phyloP scores from a whole-genome alignment of 495 filamentous ascomycete genomes.

The Penicillium robsamsonii region DNA sequence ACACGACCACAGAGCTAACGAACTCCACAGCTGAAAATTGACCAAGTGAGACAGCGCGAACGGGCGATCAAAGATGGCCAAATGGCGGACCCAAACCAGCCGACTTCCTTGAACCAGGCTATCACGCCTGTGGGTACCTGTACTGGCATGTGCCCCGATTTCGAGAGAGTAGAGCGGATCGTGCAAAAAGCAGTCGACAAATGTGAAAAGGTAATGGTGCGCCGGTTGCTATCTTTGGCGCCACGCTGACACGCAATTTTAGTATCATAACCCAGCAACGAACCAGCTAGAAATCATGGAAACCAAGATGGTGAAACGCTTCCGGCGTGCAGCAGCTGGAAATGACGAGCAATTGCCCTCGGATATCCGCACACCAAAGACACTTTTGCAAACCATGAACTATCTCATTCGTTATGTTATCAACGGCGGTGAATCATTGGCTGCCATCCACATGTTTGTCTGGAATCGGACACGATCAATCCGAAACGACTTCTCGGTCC shows the following conservation, averaged over 20 bases:
- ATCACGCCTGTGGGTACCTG: conserved; percentile 87
- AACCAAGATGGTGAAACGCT: conserved; percentile 76
- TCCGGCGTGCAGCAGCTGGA: conserved; percentile 86
- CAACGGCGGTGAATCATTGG: conserved; percentile 59
- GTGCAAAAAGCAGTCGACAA: conserved; percentile 63
- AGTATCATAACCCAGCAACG: conserved; percentile 41
- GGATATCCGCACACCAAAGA: conserved; percentile 78
- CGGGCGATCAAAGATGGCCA: conserved; percentile 69
- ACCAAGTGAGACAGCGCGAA: conserved; percentile 65
- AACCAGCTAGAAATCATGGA: conserved; percentile 45
- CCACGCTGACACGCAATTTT: conserved; percentile 16
- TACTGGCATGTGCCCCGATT: conserved; percentile 91
- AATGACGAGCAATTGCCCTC: conserved; percentile 88
- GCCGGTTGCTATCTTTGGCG: neutral
- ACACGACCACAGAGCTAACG: conserved; percentile 17
- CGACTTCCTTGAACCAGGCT: conserved; percentile 74
- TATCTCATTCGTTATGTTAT: conserved; percentile 80
- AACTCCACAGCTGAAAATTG: conserved; percentile 54
- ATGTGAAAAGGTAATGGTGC: conserved; percentile 52
- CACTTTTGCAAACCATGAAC: conserved; percentile 72
- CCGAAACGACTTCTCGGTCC: conserved; percentile 90
- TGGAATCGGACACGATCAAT: conserved; percentile 94
- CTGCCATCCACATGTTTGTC: conserved; percentile 76
- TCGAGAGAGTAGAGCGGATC: conserved; percentile 77
- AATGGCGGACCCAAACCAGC: conserved; percentile 87